A percentile compares a stretch with the other conserved stretches of the same genome.
Evolutionary conservation across 164 flowering plant species (phyloP).

Genomic region (Amborella trichopoda): DNA sequence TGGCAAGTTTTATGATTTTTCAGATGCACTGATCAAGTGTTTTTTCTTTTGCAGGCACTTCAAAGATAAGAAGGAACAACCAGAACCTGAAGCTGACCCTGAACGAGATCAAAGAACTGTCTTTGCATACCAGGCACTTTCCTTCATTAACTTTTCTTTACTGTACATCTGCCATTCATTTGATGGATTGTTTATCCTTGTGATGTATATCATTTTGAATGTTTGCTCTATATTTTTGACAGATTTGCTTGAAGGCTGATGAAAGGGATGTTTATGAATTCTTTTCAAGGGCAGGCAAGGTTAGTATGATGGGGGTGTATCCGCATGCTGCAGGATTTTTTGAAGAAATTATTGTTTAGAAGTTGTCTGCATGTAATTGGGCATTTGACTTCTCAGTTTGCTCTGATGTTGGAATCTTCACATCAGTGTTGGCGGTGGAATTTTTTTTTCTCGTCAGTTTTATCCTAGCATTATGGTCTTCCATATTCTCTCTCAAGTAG

Average conservation of each 20-base stretch:
- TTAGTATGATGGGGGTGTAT: no score
- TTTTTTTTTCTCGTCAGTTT: background rate
- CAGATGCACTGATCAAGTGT: no score
- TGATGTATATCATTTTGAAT: background rate
- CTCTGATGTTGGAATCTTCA: no score
- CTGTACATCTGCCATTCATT: background rate
- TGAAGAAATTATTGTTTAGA: no score
- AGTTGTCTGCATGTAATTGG: no score
- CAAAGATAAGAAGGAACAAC: slow-evolving; percentile 69
- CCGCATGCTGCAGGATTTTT: no score
- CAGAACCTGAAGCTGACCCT: slow-evolving; percentile 87
- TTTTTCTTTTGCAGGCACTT: slow-evolving; percentile 40
- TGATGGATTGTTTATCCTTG: background rate
- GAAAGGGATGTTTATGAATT: slow-evolving; percentile 92
- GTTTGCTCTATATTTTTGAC: slow-evolving; percentile 8
- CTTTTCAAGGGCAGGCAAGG: slow-evolving; percentile 97
- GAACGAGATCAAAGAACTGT: slow-evolving; percentile 97
- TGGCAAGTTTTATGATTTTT: no score
- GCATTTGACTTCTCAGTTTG: no score
- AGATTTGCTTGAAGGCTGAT: slow-evolving; percentile 81
- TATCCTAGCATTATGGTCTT: no score
- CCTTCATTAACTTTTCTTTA: background rate
- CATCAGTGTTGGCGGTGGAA: background rate
- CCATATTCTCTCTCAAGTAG: no score
- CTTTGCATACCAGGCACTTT: slow-evolving; percentile 84